Base-by-base conservation (phyloP, 1,284 basidiomycete genomes). In the Tilletia setariae region DNA sequence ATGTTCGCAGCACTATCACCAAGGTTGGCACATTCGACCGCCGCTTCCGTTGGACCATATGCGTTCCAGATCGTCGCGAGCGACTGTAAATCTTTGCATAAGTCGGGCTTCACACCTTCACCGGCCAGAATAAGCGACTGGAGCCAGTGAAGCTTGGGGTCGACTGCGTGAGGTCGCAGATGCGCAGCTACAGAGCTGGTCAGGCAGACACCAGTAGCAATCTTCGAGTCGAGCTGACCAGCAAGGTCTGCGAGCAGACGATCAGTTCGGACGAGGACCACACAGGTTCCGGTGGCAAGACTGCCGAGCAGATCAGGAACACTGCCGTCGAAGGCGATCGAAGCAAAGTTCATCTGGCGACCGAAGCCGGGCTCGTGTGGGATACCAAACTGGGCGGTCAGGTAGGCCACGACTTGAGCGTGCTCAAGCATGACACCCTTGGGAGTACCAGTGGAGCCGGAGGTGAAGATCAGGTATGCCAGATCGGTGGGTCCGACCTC, bases 21-120 rank as follows among this genome's bases (percentile, higher is more conserved):
- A 21, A 7, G 47, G 9, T 19, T 13, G 30, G 21, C 23, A 25
- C 15, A n/a, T n/a, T 66, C n/a, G 21, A 66, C 64, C 9, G 32
- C 21, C 8, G 25, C 28, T 32, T 66, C 64, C 7, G 64, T 56
- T 25, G 64, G 64, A 9, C 47, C 64, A 25, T 19, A 66, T 19
- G 21, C 44, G 47, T 56, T 56, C 15, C 8, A 13, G 64, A 66
- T 9, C 28, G n/a, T 16, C 25, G 56, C 15, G 8, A 7, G 25
- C 4, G 8, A 16, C 13, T n/a, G 19, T 11, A 44, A 11, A 19
- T 19, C 30, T 44, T 42, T 66, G 7, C 47, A 23, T 7, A 21
- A 47, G 28, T 56, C 25, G 51, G 19, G 11, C 23, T 19, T 13
- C 13, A 56, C 19, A 9, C 9, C 11, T 19, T 66, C 23, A 32